Conservation (phyloP, 2,329 filamentous ascomycete species). For the Cyclaneusma minus region DNA sequence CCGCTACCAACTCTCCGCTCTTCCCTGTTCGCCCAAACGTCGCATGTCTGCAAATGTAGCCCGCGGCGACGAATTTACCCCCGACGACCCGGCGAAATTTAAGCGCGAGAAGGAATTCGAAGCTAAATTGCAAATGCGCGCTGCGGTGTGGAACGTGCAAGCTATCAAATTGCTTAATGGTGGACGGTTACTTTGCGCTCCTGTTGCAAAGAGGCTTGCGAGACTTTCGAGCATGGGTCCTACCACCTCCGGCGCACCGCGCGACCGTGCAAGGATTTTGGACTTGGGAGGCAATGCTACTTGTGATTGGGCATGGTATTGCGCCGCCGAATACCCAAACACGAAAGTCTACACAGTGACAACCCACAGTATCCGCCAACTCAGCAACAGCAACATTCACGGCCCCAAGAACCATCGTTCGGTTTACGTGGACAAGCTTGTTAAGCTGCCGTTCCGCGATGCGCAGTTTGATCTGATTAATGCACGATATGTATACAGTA, state of each 20-base stretch:
- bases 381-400: constrained; percentile 59
- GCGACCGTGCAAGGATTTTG: constrained; percentile 51
- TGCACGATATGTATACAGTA: constrained; percentile 69
- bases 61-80: constrained; percentile 50
- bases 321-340: constrained; percentile 71
- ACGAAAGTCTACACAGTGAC: constrained; percentile 80
- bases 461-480: constrained; percentile 86
- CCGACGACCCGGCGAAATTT: constrained; percentile 46
- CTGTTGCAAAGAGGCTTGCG: constrained; percentile 45
- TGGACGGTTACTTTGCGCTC: constrained; percentile 47
- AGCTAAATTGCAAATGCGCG: constrained; percentile 38
- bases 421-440: constrained; percentile 61
- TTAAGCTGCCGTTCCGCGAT: constrained; percentile 70
- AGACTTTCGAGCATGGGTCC: constrained; percentile 34
- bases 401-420: constrained; percentile 81
- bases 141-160: constrained; percentile 44
- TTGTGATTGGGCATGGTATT: constrained; percentile 94
- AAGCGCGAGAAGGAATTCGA: constrained; percentile 59
- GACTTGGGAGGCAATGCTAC: constrained; percentile 75
- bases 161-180: constrained; percentile 46
- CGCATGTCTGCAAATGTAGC: constrained; percentile 58
- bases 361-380: constrained; percentile 53
- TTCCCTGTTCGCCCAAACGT: constrained; percentile 54
- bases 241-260: constrained; percentile 25
- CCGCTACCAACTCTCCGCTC: constrained; percentile 63